Percentiles rank a stretch among this genome's conserved stretches.
These are phyloP conservation scores for Diaporthe sp. DNA, from an alignment of 2,329 filamentous ascomycete genomes.

Conservation along the genomic window DNA sequence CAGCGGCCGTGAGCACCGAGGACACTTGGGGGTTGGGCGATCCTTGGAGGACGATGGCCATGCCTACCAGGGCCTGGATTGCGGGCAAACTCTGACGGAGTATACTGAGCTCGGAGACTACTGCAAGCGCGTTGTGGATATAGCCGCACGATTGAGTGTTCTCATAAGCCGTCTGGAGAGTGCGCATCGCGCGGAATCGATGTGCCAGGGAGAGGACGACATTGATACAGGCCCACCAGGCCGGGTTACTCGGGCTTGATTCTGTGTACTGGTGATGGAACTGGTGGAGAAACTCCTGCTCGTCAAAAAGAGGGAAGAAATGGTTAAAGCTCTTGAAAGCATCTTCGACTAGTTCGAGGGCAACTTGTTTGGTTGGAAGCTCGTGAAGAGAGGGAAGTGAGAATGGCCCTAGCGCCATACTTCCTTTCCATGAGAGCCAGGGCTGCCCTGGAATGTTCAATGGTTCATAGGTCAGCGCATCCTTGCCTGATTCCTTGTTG, in stretches of 20 bases:
- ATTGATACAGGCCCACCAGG: conserved; percentile 47
- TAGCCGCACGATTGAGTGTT: conserved; percentile 22
- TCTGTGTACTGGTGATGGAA: conserved; percentile 68
- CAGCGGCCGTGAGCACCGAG: conserved; percentile 42
- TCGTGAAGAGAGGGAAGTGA: conserved; percentile 19
- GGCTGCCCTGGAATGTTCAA: neutral
- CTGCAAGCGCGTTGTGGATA: conserved; percentile 14
- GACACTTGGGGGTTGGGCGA: conserved; percentile 44
- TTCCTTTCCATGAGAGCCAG: neutral
- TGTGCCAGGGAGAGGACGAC: conserved; percentile 45
- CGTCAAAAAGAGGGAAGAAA: conserved; percentile 1
- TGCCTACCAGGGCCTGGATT: conserved; percentile 47
- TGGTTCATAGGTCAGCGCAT: too few relatives aligned
- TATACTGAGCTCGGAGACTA: neutral
- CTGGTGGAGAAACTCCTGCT: neutral
- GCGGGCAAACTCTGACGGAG: conserved; percentile 24
- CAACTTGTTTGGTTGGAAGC: conserved; percentile 3
- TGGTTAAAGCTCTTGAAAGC: neutral
- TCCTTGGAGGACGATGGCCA: conserved; percentile 45
- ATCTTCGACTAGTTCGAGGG: neutral
- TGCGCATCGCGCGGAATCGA: conserved; percentile 36
- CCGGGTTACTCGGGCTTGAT: conserved; percentile 38
- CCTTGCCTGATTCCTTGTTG: too few relatives aligned
- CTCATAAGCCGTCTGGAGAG: conserved; percentile 10
- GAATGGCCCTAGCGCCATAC: conserved; percentile 18